phyloP scores from a whole-genome alignment of 164 flowering plant genomes.

The Saururus chinensis region DNA sequence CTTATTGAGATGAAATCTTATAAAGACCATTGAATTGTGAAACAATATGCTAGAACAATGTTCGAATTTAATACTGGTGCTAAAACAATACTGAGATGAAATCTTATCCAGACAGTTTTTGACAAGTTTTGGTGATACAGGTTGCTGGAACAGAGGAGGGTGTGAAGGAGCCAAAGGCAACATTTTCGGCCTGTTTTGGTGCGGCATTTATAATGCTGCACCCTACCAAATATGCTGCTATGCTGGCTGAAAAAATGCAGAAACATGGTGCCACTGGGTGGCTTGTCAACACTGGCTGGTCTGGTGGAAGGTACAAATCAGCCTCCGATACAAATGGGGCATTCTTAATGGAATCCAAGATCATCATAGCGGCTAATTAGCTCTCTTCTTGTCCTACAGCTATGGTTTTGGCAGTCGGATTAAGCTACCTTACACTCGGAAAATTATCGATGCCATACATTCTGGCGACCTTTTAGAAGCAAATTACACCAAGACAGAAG shows the following conservation, averaged over 20 bases:
- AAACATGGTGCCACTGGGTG: slow-evolving; percentile 95
- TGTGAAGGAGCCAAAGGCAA: slow-evolving; percentile 85
- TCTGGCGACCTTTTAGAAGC: slow-evolving; percentile 76
- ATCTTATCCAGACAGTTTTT: too few species aligned
- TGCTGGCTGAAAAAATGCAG: slow-evolving; percentile 97
- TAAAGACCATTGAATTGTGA: background rate
- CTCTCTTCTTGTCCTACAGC: slow-evolving; percentile 23
- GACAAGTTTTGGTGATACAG: slow-evolving; percentile 19
- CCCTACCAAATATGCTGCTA: slow-evolving; percentile 94
- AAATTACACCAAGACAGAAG: slow-evolving; percentile 49
- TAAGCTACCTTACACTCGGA: slow-evolving; percentile 72
- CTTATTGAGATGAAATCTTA: too few species aligned
- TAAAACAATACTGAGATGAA: too few species aligned
- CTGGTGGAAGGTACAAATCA: slow-evolving; percentile 79
- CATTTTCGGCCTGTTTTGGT: slow-evolving; percentile 97
- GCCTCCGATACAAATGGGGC: too few species aligned
- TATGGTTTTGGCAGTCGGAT: slow-evolving; percentile 86
- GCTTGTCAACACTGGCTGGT: slow-evolving; percentile 99
- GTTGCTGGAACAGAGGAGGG: slow-evolving; percentile 99
- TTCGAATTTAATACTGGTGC: too few species aligned
- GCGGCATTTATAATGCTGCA: slow-evolving; percentile 99
- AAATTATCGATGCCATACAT: slow-evolving; percentile 92
- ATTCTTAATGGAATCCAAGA: background rate
- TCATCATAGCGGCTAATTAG: background rate
- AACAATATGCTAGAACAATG: too few species aligned